Percentiles rank a stretch among this genome's conserved stretches.
Conservation (phyloP, 1,139 yeast genomes). For the Geotrichum carabidarum region DNA sequence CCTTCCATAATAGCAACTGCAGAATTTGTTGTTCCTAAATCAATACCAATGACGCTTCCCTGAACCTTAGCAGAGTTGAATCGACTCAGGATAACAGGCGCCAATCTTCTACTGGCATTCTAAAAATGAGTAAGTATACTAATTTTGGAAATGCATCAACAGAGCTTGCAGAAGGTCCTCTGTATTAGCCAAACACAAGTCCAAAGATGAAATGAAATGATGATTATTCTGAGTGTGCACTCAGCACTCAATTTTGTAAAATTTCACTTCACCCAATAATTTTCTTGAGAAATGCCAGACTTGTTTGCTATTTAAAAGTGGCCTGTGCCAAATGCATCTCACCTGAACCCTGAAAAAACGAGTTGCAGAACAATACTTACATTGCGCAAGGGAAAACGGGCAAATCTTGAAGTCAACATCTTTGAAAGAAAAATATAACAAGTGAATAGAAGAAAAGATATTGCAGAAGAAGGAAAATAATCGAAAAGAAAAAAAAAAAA, state of each 20-base stretch:
- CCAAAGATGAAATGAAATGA: too few relatives aligned
- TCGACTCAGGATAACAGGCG: conserved; percentile 45
- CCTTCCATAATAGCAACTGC: conserved; percentile 99
- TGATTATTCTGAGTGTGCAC: too few relatives aligned
- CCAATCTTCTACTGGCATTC: conserved; percentile 1
- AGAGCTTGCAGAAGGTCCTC: too few relatives aligned
- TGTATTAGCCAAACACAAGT: too few relatives aligned
- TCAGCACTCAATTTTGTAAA: too few relatives aligned
- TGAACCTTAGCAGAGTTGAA: conserved; percentile 37
- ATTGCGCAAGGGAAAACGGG: conserved; percentile 20
- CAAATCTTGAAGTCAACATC: conserved; percentile 21
- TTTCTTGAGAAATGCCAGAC: too few relatives aligned
- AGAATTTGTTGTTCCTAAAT: conserved; percentile 98
- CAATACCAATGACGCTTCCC: conserved; percentile 84
- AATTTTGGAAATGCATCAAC: background rate
- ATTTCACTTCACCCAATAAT: too few relatives aligned
- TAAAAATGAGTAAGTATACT: background rate
- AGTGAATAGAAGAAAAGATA: conserved; percentile 1
- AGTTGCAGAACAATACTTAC: conserved; percentile 6
- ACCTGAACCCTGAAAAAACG: too few relatives aligned
- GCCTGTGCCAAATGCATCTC: too few relatives aligned
- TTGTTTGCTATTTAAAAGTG: too few relatives aligned
- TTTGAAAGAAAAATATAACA: background rate
- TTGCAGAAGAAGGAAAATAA: conserved; percentile 6
- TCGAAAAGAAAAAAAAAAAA: background rate